phyloP scores from a whole-genome alignment of 306 rosid species.

The Lathyrus sativus region DNA sequence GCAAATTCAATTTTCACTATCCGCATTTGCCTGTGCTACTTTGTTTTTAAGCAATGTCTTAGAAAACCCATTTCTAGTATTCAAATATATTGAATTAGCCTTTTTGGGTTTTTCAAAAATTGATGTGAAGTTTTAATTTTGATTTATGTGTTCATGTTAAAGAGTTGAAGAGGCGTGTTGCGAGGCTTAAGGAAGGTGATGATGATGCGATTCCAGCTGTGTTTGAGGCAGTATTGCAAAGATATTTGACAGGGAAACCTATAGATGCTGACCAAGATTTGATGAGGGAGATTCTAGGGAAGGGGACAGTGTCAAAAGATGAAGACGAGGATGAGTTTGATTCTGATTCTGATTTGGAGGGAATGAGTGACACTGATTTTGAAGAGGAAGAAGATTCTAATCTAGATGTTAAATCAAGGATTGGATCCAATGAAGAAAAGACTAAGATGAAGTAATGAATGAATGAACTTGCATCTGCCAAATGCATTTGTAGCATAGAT shows the following conservation, averaged over 20 bases:
- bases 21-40: too few relatives aligned
- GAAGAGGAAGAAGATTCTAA: constrained; percentile 34
- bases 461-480: constrained; percentile 19
- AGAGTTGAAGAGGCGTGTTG: constrained; percentile 68
- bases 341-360: constrained; percentile 38
- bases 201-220: constrained; percentile 60
- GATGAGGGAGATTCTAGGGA: constrained; percentile 61
- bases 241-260: constrained; percentile 57
- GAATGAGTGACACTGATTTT: constrained; percentile 34
- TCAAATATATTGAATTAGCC: not conserved
- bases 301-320: constrained; percentile 29
- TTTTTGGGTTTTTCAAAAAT: not conserved
- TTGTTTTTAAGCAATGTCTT: not conserved
- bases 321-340: constrained; percentile 43
- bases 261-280: constrained; percentile 56
- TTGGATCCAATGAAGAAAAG: constrained; percentile 45
- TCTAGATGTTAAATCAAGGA: constrained; percentile 41
- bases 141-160: not conserved
- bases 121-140: constrained; percentile 3
- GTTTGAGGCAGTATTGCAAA: constrained; percentile 73
- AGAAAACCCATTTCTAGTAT: not conserved
- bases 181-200: constrained; percentile 58
- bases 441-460: constrained; percentile 20
- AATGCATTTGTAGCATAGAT: not conserved
- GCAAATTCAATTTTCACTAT: constrained; percentile 11